Conservation (phyloP, 2,329 filamentous ascomycete genomes). For the Scedosporium boydii region DNA sequence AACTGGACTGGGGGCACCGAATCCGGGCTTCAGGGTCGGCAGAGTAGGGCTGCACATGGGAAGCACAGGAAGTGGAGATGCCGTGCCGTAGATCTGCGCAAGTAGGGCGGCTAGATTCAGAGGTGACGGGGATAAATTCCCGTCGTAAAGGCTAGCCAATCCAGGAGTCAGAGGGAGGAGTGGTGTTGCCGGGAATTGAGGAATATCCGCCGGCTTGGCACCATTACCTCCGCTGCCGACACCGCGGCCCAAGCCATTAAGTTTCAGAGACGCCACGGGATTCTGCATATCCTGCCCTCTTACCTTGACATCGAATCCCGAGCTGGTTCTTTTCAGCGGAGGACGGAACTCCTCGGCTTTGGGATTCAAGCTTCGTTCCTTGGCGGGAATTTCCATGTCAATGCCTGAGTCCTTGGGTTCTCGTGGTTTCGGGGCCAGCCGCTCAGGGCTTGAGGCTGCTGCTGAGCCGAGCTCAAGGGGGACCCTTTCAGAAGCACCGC, state of each 20-base stretch:
- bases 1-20: neutral
- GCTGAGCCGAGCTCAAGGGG: neutral
- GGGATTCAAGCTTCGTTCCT: neutral
- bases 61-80: neutral
- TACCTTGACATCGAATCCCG: neutral
- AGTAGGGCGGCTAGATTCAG: neutral
- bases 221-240: neutral
- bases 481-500: neutral
- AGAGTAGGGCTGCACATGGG: neutral
- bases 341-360: conserved; percentile 3
- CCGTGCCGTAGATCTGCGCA: neutral
- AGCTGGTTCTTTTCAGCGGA: neutral
- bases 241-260: neutral
- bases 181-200: neutral
- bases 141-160: neutral
- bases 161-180: neutral
- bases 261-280: neutral
- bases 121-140: neutral
- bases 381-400: neutral
- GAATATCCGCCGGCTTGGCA: neutral
- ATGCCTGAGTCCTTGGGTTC: neutral
- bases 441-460: neutral
- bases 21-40: neutral
- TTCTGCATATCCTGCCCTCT: neutral
- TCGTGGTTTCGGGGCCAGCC: neutral